Conservation (phyloP, 2,329 filamentous ascomycete genomes). For the Pseudogymnoascus sp. region DNA sequence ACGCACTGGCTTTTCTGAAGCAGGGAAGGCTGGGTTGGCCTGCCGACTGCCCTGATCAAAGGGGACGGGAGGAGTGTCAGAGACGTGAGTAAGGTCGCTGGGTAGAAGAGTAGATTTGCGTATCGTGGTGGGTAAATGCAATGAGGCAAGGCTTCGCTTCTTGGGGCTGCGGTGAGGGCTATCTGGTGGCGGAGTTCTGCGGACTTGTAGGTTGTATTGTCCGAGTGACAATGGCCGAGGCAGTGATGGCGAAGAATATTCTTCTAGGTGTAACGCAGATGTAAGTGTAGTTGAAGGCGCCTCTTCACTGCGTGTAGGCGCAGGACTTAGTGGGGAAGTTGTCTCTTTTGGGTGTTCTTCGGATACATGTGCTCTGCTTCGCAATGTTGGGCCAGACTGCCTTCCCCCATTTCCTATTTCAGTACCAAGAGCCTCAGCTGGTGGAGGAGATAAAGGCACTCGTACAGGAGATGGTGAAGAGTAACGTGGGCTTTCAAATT, state of each 20-base stretch:
- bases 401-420: not conserved
- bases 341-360: not conserved
- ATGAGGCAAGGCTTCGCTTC: not conserved
- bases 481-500: not conserved
- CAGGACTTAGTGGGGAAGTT: not conserved
- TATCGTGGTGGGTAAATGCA: not conserved
- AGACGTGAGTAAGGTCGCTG: not conserved
- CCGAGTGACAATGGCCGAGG: not conserved
- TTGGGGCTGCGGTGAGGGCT: not conserved
- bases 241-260: not conserved
- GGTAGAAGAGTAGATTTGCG: not conserved
- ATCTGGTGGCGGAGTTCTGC: not conserved
- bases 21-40: conserved; percentile 13
- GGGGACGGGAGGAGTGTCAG: not conserved
- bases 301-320: not conserved
- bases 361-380: not conserved
- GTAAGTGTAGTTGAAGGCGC: conserved; percentile 1
- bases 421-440: not conserved
- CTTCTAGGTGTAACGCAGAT: not conserved
- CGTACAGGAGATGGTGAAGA: not conserved
- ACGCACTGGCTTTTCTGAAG: conserved; percentile 17
- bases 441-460: not conserved
- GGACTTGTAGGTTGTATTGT: not conserved
- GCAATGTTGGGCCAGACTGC: not conserved
- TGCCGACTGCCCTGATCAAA: not conserved